Base-by-base conservation (phyloP, 2,329 filamentous ascomycete genomes). In the Tolypocladium ovalisporum region DNA sequence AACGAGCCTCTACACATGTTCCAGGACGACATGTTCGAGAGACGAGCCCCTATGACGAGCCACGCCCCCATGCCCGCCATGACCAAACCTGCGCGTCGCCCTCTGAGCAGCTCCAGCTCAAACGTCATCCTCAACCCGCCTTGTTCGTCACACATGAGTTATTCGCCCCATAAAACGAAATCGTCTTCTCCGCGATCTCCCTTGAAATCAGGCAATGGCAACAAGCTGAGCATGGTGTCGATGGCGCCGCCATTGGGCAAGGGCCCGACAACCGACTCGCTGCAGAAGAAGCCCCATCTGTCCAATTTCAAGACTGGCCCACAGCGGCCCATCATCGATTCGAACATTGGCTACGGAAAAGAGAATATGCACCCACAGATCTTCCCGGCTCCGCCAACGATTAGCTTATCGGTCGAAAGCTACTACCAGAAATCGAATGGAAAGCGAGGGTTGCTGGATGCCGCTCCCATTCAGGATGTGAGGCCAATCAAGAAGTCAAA, bases 81-180 rank as follows among this genome's bases (percentile, higher is more conserved):
- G 54, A 67, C 74, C 54, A 81, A 76, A 60, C 74, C 76, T 32
- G 69, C 74, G 37, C 75, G 78, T 56, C 75, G 77, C 52, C 76
- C 79, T 34, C 71, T 82, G 13, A 72, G 75, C 63, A 75, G 66
- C 62, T 73, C 79, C 64, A 81, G 79, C 72, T 76, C 79, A 61
- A 88, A 88, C 71, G 79, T 86, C 64, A 74, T 86, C 57, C 79
- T 93, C 64, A 84, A 87, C 63, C 86, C 88, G 29, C 78, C 82
- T 61, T 71, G 76, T 63, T 70, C 78, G 59, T 71, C 77, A 59
- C 70, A 76, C 64, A 74, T 79, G 66, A 79, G 76, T 66, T 79
- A 79, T 58, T 95, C 89, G 56, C 90, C 89, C 13, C 81, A 80
- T 66, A 95, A 94, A 74, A 73, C 79, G 64, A 74, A 74, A 47